Evolutionary conservation across 805 yeast species (phyloP), one percentile per base, ranked within the genome.

Genomic region (Monosporozyma servazzii): DNA sequence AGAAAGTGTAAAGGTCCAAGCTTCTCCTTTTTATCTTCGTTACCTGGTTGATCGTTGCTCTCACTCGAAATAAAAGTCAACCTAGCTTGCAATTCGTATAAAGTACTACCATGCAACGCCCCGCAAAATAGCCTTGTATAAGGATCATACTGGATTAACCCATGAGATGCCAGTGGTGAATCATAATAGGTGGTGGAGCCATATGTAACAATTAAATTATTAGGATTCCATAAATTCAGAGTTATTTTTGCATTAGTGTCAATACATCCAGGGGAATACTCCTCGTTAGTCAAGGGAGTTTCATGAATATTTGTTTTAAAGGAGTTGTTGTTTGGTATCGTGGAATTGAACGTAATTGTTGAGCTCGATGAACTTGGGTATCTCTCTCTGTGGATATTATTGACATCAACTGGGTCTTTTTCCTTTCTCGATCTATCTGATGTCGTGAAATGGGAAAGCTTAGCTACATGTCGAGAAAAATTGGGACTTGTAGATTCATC

Each of bases 161-260:
- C 47, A 49, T 58, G 63, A 1, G 51, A 27, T n/a, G 53, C 56
- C 40, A 52, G 54, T 3, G 63, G 58, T 6, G 51, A 37, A 45
- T 59, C 63, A 33, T 48, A 46, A 42, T 53, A 58, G 2, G 59
- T 55, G 8, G 55, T 53, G 3, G 56, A 48, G 10, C 58, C 57
- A 47, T 46, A 56, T 2, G 53, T 39, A 4, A 59, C 58, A n/a
- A 57, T 44, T 20, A 45, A 53, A 23, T 58, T 56, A 30, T 52
- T 53, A 5, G 58, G 55, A 29, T 53, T 27, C 61, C 58, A 58
- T 30, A 59, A 37, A 10, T 53, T 45, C 47, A 54, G 36, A 11
- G 29, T 37, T 10, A 56, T 36, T 31, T 54, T 23, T 6, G 7
- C 5, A 6, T 21, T 27, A 2, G 3, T n/a, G 17, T 27, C 11